Percentiles rank a stretch among this genome's conserved stretches.
Conservation (phyloP, 2,329 filamentous ascomycete genomes). For the Colletotrichum noveboracense region DNA sequence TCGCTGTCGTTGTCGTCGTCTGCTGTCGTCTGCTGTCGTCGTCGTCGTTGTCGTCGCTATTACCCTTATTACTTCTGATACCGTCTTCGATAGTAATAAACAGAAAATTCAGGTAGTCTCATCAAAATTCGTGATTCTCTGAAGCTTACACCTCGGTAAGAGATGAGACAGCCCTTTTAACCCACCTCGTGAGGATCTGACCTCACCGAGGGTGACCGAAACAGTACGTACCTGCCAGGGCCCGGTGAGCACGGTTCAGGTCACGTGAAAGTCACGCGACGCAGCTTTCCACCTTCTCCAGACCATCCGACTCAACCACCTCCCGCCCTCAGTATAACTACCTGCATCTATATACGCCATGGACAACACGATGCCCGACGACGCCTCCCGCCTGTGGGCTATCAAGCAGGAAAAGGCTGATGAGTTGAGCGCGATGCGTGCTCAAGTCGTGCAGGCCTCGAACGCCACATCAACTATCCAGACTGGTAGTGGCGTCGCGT, state of each 20-base stretch:
- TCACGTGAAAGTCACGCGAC: slow-evolving; percentile 12
- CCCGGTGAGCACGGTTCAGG: neutral
- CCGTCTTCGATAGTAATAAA: too few species aligned
- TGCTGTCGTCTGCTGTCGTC: too few species aligned
- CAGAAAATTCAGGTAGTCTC: too few species aligned
- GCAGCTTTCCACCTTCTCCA: neutral
- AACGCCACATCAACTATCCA: neutral
- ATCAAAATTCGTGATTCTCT: too few species aligned
- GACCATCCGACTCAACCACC: neutral
- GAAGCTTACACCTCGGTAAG: too few species aligned
- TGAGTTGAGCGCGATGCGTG: neutral
- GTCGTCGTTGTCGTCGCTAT: too few species aligned
- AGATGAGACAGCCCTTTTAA: too few species aligned
- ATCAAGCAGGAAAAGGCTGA: neutral
- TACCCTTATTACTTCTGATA: too few species aligned
- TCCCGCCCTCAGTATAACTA: rapidly evolving
- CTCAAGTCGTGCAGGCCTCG: neutral
- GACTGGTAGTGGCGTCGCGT: neutral
- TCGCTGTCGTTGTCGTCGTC: too few species aligned
- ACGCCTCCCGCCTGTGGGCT: neutral
- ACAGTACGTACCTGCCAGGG: neutral
- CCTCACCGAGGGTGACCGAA: neutral
- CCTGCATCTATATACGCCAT: neutral
- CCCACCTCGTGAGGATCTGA: neutral
- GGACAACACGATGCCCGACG: neutral